Evolutionary conservation across 352 stramenopile species (phyloP).

Genomic region (Globisporangium okanoganense): DNA sequence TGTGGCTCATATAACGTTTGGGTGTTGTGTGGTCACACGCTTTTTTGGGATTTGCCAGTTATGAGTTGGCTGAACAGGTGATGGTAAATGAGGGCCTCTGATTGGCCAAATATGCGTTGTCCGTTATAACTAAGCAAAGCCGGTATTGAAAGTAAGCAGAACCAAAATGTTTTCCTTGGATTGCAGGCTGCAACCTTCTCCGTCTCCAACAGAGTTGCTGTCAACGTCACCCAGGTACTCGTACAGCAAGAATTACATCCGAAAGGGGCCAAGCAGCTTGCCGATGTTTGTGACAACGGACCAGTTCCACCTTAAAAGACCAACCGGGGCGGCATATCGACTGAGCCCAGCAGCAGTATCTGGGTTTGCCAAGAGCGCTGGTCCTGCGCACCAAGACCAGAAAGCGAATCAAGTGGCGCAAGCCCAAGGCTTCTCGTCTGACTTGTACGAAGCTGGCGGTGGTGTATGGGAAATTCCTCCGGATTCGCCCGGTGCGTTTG

Average conservation of each 20-base stretch:
- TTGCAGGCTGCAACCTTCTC: no score
- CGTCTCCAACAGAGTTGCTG: slow-evolving; percentile 58
- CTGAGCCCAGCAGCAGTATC: slow-evolving; percentile 6
- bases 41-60: no score
- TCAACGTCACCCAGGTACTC: slow-evolving; percentile 72
- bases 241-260: slow-evolving; percentile 65
- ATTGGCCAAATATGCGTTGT: no score
- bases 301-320: slow-evolving; percentile 30
- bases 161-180: no score
- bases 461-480: slow-evolving; percentile 64
- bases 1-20: no score
- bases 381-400: not conserved
- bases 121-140: no score
- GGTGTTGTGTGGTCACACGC: no score
- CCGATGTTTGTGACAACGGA: slow-evolving; percentile 63
- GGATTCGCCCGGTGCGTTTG: slow-evolving; percentile 62
- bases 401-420: slow-evolving; percentile 19
- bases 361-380: slow-evolving; percentile 17
- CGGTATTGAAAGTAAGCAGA: no score
- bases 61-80: no score
- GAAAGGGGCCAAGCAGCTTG: slow-evolving; percentile 34
- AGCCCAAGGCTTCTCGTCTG: slow-evolving; percentile 47
- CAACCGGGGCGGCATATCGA: slow-evolving; percentile 1
- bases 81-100: no score
- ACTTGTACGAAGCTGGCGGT: slow-evolving; percentile 52